A percentile compares a stretch with the other conserved stretches of the same genome.
These are phyloP conservation scores for Diplodia mutila DNA, from an alignment of 2,329 filamentous ascomycete species.

Conservation along the genomic window DNA sequence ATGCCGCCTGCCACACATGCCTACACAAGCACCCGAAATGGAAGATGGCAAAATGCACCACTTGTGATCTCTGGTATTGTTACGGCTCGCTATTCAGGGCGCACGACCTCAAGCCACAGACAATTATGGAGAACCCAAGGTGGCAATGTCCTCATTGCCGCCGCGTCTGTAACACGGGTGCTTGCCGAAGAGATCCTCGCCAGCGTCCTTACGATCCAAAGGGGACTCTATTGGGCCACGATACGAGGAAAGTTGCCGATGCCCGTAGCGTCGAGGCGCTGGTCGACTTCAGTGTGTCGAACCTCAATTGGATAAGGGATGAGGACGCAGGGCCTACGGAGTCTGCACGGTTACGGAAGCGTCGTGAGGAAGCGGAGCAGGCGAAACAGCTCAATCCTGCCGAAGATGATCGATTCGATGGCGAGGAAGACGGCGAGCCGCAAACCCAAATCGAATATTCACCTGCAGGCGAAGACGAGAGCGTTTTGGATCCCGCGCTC, in stretches of 20 bases:
- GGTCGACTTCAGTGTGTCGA: constrained; percentile 88
- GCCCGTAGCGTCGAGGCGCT: constrained; percentile 86
- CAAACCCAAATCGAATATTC: constrained; percentile 20
- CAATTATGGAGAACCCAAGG: constrained; percentile 75
- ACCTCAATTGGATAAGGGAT: constrained; percentile 78
- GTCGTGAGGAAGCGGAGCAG: constrained; percentile 58
- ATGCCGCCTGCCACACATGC: constrained; percentile 78
- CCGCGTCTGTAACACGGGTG: constrained; percentile 83
- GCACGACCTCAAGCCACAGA: constrained; percentile 86
- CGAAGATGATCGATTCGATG: constrained; percentile 50
- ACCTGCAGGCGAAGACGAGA: constrained; percentile 12
- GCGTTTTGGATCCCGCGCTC: constrained; percentile 21
- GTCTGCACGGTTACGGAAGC: constrained; percentile 51
- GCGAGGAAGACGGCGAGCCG: constrained; percentile 42
- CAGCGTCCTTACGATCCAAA: constrained; percentile 83
- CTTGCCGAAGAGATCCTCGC: constrained; percentile 70
- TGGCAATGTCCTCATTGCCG: constrained; percentile 91
- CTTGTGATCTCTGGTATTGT: constrained; percentile 79
- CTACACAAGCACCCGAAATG: constrained; percentile 78
- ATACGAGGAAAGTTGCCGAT: constrained; percentile 88
- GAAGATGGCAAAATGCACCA: constrained; percentile 80
- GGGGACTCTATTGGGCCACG: constrained; percentile 84
- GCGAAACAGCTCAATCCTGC: constrained; percentile 54
- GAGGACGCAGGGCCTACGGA: constrained; percentile 48
- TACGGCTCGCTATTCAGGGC: constrained; percentile 92